Evolutionary conservation across 1,139 yeast genomes (phyloP).

Genomic region (Trichomonascaceae sp.): DNA sequence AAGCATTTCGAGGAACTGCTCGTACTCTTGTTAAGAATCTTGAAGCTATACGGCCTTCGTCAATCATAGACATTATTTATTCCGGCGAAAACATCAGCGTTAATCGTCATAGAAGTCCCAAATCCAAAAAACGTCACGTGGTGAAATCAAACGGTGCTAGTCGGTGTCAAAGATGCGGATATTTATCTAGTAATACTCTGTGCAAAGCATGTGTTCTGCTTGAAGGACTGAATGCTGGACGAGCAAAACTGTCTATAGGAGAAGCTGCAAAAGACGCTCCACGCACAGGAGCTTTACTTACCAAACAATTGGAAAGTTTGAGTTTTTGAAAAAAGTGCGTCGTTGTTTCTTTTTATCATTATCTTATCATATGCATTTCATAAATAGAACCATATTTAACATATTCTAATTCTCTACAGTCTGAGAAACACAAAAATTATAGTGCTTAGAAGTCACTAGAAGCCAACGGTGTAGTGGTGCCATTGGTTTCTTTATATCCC

Average conservation of each 20-base stretch:
- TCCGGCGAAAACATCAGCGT: constrained; percentile 85
- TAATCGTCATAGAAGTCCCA: constrained; percentile 39
- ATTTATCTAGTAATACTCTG: constrained; percentile 75
- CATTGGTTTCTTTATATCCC: constrained; percentile 2
- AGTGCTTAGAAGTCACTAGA: constrained; percentile 4
- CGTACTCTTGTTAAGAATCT: constrained; percentile 83
- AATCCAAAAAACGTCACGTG: constrained; percentile 1
- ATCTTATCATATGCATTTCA: not conserved
- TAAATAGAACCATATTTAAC: not conserved
- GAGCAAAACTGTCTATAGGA: constrained; percentile 45
- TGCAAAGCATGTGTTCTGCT: constrained; percentile 91
- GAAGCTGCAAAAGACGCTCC: constrained; percentile 35
- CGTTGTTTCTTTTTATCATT: not conserved
- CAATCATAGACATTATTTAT: constrained; percentile 88
- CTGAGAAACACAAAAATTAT: not conserved
- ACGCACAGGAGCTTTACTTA: constrained; percentile 54
- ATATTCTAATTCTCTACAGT: not conserved
- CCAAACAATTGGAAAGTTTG: constrained; percentile 60
- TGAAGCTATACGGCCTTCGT: constrained; percentile 85
- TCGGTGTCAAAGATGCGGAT: constrained; percentile 81
- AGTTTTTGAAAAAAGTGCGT: constrained; percentile 45
- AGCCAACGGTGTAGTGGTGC: constrained; percentile 6
- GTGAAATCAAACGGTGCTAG: constrained; percentile 15
- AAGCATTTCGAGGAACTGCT: constrained; percentile 97
- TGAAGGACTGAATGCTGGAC: constrained; percentile 73